Percentiles rank a stretch among this genome's conserved stretches.
These are phyloP conservation scores for Botrytis tulipae DNA, from an alignment of 2,329 filamentous ascomycete species.

Conservation along the genomic window DNA sequence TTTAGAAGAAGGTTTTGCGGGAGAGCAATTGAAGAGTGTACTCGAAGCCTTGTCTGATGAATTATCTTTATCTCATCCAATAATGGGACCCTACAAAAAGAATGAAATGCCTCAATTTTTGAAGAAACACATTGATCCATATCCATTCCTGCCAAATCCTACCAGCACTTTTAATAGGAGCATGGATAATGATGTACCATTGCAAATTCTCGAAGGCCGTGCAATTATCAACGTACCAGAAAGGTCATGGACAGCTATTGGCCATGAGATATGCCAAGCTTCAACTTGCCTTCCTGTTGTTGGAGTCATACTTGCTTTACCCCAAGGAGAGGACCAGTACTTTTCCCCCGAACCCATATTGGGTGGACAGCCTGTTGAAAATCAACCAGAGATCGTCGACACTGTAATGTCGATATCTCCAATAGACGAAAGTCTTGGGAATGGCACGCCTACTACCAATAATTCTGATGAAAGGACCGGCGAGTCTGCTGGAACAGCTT, in stretches of 20 bases:
- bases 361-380: conserved; percentile 19
- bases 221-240: conserved; percentile 28
- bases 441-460: conserved; percentile 23
- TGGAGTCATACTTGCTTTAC: conserved; percentile 30
- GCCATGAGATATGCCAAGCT: conserved; percentile 31
- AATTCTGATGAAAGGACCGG: conserved; percentile 27
- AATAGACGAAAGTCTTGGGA: conserved; percentile 23
- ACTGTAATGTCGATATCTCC: conserved; percentile 30
- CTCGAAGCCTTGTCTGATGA: conserved; percentile 54
- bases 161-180: conserved; percentile 36
- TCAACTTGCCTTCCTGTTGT: conserved; percentile 26
- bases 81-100: conserved; percentile 56
- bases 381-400: conserved; percentile 35
- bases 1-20: conserved; percentile 61
- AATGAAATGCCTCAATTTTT: conserved; percentile 52
- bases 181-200: conserved; percentile 4
- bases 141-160: conserved; percentile 59
- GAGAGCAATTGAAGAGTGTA: conserved; percentile 58
- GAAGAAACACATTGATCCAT: conserved; percentile 56
- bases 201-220: conserved; percentile 23
- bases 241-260: conserved; percentile 35
- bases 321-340: conserved; percentile 23
- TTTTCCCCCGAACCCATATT: background rate
- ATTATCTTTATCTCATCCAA: conserved; percentile 58
- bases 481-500: conserved; percentile 30